Evolutionary conservation across 2,329 filamentous ascomycete genomes (phyloP), one percentile per base, ranked within the genome.

Genomic region (Penicillium paneum): DNA sequence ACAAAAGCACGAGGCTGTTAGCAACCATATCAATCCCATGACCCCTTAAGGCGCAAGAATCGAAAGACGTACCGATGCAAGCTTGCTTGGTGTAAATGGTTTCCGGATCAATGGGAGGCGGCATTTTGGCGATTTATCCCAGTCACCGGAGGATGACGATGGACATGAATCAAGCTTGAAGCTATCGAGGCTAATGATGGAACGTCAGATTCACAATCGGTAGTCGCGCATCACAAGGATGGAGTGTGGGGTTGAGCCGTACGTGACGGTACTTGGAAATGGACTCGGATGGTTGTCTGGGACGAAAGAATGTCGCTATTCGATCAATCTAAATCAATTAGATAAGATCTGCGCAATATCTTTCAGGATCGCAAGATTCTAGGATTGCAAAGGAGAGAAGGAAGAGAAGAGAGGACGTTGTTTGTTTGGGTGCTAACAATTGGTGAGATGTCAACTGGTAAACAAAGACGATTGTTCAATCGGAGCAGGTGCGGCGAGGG

Each of bases 1-100:
- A 67, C 54, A 43, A 40, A 24, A 10, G 31, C 24, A 32, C 7
- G 11, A 7, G 49, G 36, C 12, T 13, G 26, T 55, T 38, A 55
- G 44, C 19, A 42, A 49, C 10, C 40, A 26, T 11, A 12, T 29
- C 2, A 31, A 11, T 0, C 13, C 5, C 7, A 11, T 8, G 13
- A 7, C 5, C 15, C 6, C 1, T 19, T 12, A 17, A 34, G 13
- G 4, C 21, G 10, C 19, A 34, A 26, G 11, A 19, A n/a, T 19
- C 8, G 36, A 3, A 32, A n/a, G 12, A 59, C 83, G 65, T 75
- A 91, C 88, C 89, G 74, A 94, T 93, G 78, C 89, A 92, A 71
- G 86, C 90, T 74, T 94, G 90, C 76, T 96, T 97, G 58, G 90
- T 95, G 75, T 97, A 99, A 49, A 97, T 82, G 58, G 87, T 84